phyloP scores from a whole-genome alignment of 2,329 filamentous ascomycete genomes.

The Fusarium longipes region DNA sequence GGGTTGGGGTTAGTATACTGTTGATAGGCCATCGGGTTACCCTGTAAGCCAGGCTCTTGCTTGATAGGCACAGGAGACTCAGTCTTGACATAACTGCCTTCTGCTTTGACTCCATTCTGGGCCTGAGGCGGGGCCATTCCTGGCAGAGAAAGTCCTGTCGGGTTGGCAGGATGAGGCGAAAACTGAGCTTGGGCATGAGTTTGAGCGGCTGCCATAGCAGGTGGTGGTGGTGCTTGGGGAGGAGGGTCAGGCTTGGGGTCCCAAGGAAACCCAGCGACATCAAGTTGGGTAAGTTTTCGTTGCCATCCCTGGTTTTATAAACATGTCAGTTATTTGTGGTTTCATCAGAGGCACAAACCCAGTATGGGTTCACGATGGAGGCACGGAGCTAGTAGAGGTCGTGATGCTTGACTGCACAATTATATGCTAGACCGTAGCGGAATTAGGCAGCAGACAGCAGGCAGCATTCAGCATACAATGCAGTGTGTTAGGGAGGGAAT shows the following conservation, averaged over 20 bases:
- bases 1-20: slow-evolving; percentile 45
- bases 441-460: not conserved
- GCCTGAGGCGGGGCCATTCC: slow-evolving; percentile 44
- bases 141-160: slow-evolving; percentile 47
- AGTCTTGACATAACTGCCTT: slow-evolving; percentile 59
- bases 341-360: not conserved
- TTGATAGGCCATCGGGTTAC: slow-evolving; percentile 50
- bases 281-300: slow-evolving; percentile 84
- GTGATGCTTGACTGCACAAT: not conserved
- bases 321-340: slow-evolving; percentile 36
- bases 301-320: slow-evolving; percentile 81
- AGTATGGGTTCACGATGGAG: not conserved
- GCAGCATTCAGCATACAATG: not conserved
- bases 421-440: not conserved
- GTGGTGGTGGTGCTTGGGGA: slow-evolving; percentile 49
- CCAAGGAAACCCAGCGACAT: slow-evolving; percentile 93
- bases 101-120: slow-evolving; percentile 57
- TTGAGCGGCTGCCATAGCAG: slow-evolving; percentile 39
- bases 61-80: slow-evolving; percentile 60
- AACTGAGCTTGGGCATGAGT: slow-evolving; percentile 50
- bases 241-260: slow-evolving; percentile 82
- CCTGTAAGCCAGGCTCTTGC: slow-evolving; percentile 56
- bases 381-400: not conserved
- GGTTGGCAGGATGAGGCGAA: slow-evolving; percentile 43
- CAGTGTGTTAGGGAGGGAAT: not conserved